Evolutionary conservation across 2,329 filamentous ascomycete genomes (phyloP), one percentile per base, ranked within the genome.

Genomic region (Apiospora marii): DNA sequence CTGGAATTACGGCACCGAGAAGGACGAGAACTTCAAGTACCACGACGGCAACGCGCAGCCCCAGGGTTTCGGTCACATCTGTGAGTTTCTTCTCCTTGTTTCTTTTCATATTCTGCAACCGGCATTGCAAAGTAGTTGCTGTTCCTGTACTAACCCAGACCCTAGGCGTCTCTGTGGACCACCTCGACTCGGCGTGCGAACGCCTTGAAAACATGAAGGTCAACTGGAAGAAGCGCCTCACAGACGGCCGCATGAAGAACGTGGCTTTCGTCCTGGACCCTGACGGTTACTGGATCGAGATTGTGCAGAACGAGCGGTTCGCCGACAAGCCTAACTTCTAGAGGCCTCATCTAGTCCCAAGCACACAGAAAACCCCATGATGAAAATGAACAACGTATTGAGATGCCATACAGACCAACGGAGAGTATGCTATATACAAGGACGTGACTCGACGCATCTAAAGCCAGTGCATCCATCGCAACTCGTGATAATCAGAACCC

Each of bases 11-110:
- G 91, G 91, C 49, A 96, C 94, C 0, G 96, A 98, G 85, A 96
- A 96, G 80, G 93, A 98, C 75, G 89, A 91, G 72, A 85, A 85
- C 75, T 96, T 98, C 81, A 89, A 89, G 76, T 99, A 99, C 81
- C 96, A 99, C 83, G 92, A 97, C 78, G 96, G 96, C 49, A 99
- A 99, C 82, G 87, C 92, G 58, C 87, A 97, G 81, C 96, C 96
- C 0, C 95, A 98, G 82, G 96, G 96, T 0, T 98, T 98, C 76
- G 95, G 96, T 0, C 95, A 98, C 80, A 95, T 98, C 74, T 97
- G 94, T 93, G 83, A 85, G 90, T 86, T 27, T 24, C 71, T 13
- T 24, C 22, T 22, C 64, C 44, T 14, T 43, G 43, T 67, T 61
- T 8, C 24, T 69, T 4, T 13, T 27, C 27, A 48, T 27, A 24